Evolutionary conservation across 208 protist species (phyloP).

Genomic region (Vickermania spadyakhi): DNA sequence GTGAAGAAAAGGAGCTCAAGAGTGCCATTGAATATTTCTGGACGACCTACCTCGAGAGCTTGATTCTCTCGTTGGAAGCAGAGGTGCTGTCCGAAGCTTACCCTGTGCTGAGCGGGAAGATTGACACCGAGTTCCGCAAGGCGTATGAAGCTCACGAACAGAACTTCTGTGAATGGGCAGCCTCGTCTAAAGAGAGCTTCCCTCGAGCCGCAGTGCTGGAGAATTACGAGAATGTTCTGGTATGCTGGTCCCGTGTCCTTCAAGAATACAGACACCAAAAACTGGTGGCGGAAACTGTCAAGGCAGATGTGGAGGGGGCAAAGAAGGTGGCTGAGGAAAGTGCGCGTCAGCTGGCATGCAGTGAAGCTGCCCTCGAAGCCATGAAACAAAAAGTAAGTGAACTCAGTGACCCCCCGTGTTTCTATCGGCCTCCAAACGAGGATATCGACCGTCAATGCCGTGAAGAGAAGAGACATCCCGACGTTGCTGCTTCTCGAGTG

Average conservation of each 20-base stretch:
- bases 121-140: slow-evolving; percentile 9
- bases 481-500: neutral
- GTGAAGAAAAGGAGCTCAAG: slow-evolving; percentile 1
- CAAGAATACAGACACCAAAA: slow-evolving; percentile 31
- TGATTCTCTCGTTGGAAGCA: slow-evolving; percentile 13
- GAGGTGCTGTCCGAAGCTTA: slow-evolving; percentile 27
- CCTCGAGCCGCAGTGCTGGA: slow-evolving; percentile 11
- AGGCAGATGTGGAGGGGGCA: slow-evolving; percentile 9
- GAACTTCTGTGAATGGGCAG: slow-evolving; percentile 20
- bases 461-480: neutral
- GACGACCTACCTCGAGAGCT: slow-evolving; percentile 12
- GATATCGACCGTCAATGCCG: neutral
- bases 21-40: slow-evolving; percentile 18
- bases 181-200: slow-evolving; percentile 2
- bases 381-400: slow-evolving; percentile 1
- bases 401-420: neutral
- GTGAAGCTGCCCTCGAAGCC: neutral
- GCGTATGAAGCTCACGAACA: slow-evolving; percentile 22
- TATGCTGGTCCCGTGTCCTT: slow-evolving; percentile 16
- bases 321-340: slow-evolving; percentile 8
- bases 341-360: slow-evolving; percentile 10
- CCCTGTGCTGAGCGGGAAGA: slow-evolving; percentile 1
- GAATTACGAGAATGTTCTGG: slow-evolving; percentile 21
- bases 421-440: slow-evolving; percentile 2
- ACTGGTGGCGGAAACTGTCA: slow-evolving; percentile 17